phyloP scores from a whole-genome alignment of 495 filamentous ascomycete species.

The Penicillium angulare region DNA sequence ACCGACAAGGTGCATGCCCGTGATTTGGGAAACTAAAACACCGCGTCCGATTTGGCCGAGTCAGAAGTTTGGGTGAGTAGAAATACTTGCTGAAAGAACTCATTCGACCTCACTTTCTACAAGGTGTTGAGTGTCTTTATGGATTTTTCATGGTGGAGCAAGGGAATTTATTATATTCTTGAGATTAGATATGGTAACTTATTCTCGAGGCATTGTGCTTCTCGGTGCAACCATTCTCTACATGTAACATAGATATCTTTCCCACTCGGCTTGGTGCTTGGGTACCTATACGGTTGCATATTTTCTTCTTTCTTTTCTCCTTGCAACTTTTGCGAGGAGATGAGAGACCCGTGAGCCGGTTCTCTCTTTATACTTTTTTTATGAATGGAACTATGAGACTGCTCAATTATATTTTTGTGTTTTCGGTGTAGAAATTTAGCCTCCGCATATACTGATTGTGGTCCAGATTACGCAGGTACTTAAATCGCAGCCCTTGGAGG shows the following conservation, averaged over 20 bases:
- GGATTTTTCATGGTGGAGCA: no score
- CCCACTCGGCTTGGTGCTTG: background rate
- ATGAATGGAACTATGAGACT: constrained; percentile 28
- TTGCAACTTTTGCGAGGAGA: constrained; percentile 6
- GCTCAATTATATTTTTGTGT: background rate
- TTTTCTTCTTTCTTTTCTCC: constrained; percentile 17
- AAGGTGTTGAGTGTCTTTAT: no score
- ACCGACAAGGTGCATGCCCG: constrained; percentile 40
- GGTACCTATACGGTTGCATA: constrained; percentile 16
- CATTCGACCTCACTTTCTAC: no score
- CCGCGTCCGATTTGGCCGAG: background rate
- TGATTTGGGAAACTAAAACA: constrained; percentile 26
- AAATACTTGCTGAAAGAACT: no score
- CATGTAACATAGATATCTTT: constrained; percentile 12
- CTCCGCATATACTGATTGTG: no score
- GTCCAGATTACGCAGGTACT: no score
- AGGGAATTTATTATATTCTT: constrained; percentile 13
- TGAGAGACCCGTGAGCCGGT: background rate
- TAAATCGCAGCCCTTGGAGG: background rate
- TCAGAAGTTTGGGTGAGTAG: background rate
- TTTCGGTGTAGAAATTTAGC: background rate
- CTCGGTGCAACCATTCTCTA: constrained; percentile 2
- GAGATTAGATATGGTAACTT: constrained; percentile 16
- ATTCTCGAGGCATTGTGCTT: constrained; percentile 6
- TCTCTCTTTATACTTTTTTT: constrained; percentile 15